Evolutionary conservation across 192 early-diverging fungal species (phyloP), one percentile per base, ranked within the genome.

Genomic region (Entophlyctis luteolus): DNA sequence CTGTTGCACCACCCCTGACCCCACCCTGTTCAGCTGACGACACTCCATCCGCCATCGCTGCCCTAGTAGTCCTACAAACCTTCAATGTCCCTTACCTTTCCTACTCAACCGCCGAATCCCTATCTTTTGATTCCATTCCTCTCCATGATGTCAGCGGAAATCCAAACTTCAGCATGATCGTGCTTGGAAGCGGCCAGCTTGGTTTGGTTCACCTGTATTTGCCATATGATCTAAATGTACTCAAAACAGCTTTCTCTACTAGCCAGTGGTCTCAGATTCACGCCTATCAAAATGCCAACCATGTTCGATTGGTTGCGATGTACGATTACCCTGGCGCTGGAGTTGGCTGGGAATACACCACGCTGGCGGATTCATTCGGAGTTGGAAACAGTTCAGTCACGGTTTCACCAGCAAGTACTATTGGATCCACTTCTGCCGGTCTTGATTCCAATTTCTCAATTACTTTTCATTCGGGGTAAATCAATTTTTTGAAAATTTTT

Each of bases 231-330:
- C n/a, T 42, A n/a, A n/a, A n/a, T n/a, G n/a, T n/a, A n/a, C n/a
- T n/a, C n/a, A n/a, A n/a, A n/a, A n/a, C n/a, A n/a, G n/a, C 42
- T 10, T 45, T 45, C 42, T 14, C 10, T 45, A n/a, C 42, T 10
- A n/a, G 12, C n/a, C 59, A 62, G 42, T 62, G 45, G 47, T 20
- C 20, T 46, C 42, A 39, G 18, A 39, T 62, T 46, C 29, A 55
- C 45, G 42, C 8, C 48, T 62, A 62, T 46, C 59, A 62, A 27
- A n/a, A 10, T 38, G 16, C 16, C 10, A 39, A 62, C 42, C 18
- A 54, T 38, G 59, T 62, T 10, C 59, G 59, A 20, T 50, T 52
- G 48, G 59, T 62, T 18, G 5, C 28, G 34, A 18, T 62, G 8
- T 25, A 52, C 27, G 59, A 62, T 14, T 10, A 10, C n/a, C 59